Evolutionary conservation across 1,139 yeast genomes (phyloP).

Genomic region (Eremothecium sinecaudum): DNA sequence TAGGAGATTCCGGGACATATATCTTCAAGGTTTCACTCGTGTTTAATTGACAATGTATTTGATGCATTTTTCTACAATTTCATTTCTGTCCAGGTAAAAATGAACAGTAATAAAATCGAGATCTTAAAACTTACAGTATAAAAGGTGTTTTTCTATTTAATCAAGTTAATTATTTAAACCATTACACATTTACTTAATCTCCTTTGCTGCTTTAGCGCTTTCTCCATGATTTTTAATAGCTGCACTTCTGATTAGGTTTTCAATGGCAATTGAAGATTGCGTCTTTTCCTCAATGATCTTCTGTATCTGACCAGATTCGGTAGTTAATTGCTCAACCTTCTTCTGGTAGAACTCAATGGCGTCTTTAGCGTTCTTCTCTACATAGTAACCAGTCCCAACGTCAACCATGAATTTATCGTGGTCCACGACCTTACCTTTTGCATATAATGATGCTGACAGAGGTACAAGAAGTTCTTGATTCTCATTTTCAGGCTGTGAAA

Average conservation of each 20-base stretch:
- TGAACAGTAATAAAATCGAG: no score
- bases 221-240: slow-evolving; percentile 22
- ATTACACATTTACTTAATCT: no score
- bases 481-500: slow-evolving; percentile 39
- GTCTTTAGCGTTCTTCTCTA: slow-evolving; percentile 63
- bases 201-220: slow-evolving; percentile 11
- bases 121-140: no score
- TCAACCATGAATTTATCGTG: slow-evolving; percentile 75
- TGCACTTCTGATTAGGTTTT: slow-evolving; percentile 25
- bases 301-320: slow-evolving; percentile 66
- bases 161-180: no score
- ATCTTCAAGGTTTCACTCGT: background rate
- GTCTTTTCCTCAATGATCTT: slow-evolving; percentile 59
- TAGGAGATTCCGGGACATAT: background rate
- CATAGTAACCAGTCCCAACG: slow-evolving; percentile 92
- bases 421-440: slow-evolving; percentile 67
- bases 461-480: slow-evolving; percentile 65
- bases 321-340: slow-evolving; percentile 62
- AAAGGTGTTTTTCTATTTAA: no score
- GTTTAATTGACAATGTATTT: no score
- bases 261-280: slow-evolving; percentile 27
- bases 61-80: no score
- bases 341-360: slow-evolving; percentile 65
- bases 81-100: no score
- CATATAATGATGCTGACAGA: slow-evolving; percentile 76